phyloP scores from a whole-genome alignment of 768 basidiomycete species.

The Fomitopsis pulvina region DNA sequence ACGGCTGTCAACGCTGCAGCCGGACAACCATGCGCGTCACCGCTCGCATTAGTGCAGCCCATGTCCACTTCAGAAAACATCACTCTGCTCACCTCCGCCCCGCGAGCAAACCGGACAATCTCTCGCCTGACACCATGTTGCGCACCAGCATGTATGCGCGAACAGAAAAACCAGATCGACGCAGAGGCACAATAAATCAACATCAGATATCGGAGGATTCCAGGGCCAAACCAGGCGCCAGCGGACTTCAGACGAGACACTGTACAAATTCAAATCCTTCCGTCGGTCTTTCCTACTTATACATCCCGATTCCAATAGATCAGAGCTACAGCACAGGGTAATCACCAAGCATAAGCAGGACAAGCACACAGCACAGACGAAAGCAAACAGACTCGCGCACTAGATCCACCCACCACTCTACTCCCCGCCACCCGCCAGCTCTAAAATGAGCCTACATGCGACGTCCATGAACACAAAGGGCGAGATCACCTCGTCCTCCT shows the following conservation, averaged over 20 bases:
- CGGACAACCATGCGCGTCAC: background rate
- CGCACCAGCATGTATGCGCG: background rate
- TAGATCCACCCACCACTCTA: conserved; percentile 8
- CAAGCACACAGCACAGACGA: conserved; percentile 12
- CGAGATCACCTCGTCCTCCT: conserved; percentile 62
- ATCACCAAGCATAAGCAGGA: conserved; percentile 11
- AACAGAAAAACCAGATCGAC: too few species aligned
- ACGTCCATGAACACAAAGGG: conserved; percentile 98
- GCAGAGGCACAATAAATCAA: too few species aligned
- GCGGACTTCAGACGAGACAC: too few species aligned
- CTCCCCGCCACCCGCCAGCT: conserved; percentile 71
- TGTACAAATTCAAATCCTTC: too few species aligned
- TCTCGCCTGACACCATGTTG: background rate
- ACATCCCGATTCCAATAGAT: background rate
- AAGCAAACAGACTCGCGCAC: conserved; percentile 14
- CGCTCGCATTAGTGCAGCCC: background rate
- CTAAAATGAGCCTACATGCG: conserved; percentile 87
- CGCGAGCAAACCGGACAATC: too few species aligned
- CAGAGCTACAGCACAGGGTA: conserved; percentile 4
- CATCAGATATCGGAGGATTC: too few species aligned
- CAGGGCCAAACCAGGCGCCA: too few species aligned
- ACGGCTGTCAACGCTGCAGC: background rate
- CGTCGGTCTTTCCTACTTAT: background rate
- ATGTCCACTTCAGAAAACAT: background rate
- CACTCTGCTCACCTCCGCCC: background rate